Percentiles rank a stretch among this genome's conserved stretches.
Evolutionary conservation across 1,284 basidiomycete genomes (phyloP).

Genomic region (Pseudozyma sp.): DNA sequence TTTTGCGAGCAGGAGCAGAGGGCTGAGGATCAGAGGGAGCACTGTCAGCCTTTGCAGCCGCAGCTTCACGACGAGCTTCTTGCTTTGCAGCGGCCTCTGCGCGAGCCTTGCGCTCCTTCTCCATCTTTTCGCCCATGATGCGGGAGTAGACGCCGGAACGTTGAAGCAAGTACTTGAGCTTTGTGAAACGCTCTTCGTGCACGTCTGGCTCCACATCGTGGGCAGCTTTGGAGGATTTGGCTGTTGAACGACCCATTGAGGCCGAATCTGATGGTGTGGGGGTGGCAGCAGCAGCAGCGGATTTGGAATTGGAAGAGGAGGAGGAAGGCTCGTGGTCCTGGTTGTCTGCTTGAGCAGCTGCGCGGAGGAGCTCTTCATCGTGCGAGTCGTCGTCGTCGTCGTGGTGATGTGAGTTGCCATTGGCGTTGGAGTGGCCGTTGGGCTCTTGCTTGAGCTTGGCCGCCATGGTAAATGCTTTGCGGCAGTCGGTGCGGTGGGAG

Average conservation of each 20-base stretch:
- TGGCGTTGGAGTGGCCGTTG: constrained; percentile 21
- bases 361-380: constrained; percentile 73
- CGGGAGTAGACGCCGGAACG: constrained; percentile 62
- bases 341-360: constrained; percentile 41
- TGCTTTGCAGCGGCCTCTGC: constrained; percentile 39
- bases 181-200: constrained; percentile 55
- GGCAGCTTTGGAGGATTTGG: constrained; percentile 6
- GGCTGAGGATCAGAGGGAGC: constrained; percentile 21
- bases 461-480: constrained; percentile 20
- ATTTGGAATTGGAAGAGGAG: constrained; percentile 7
- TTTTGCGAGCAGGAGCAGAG: constrained; percentile 32
- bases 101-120: constrained; percentile 44
- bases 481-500: not conserved
- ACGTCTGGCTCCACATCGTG: constrained; percentile 40
- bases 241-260: constrained; percentile 21
- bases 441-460: constrained; percentile 5
- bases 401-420: constrained; percentile 7
- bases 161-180: constrained; percentile 63
- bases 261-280: constrained; percentile 13
- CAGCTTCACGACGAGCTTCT: constrained; percentile 29
- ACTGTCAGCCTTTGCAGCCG: constrained; percentile 11
- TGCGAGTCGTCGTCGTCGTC: constrained; percentile 35
- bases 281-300: constrained; percentile 18
- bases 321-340: constrained; percentile 14
- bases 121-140: constrained; percentile 67